A percentile compares a stretch with the other conserved stretches of the same genome.
Evolutionary conservation across 2,329 filamentous ascomycete species (phyloP).

Genomic region (Diaporthe caulivora): DNA sequence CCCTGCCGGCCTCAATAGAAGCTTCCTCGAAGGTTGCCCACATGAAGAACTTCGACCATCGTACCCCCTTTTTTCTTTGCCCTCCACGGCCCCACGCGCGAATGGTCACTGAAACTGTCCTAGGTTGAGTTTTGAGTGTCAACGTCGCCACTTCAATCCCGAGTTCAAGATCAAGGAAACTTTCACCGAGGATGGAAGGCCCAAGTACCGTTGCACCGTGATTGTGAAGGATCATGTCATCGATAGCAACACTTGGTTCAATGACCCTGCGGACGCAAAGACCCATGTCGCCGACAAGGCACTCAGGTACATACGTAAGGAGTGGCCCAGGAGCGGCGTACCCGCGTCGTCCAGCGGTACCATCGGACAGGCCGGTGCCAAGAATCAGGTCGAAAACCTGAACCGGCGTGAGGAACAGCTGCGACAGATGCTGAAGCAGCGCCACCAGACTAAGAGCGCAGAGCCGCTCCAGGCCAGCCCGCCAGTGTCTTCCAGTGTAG

Average conservation of each 20-base stretch:
- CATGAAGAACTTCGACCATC: background rate
- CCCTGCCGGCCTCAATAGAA: background rate
- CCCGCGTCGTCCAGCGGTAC: background rate
- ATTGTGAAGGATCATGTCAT: constrained; percentile 27
- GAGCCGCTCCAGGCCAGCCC: background rate
- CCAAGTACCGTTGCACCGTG: constrained; percentile 33
- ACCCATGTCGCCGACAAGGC: constrained; percentile 37
- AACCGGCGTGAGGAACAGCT: background rate
- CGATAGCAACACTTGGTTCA: background rate
- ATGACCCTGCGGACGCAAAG: constrained; percentile 30
- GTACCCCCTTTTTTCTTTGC: background rate
- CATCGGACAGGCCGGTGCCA: background rate
- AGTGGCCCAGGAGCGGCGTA: constrained; percentile 18
- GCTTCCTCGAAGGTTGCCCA: too few species aligned
- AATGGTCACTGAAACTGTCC: background rate
- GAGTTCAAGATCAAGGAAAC: background rate
- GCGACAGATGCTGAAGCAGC: constrained; percentile 27
- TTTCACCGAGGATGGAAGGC: constrained; percentile 7
- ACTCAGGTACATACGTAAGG: constrained; percentile 25
- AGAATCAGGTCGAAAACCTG: background rate
- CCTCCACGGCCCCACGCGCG: too few species aligned
- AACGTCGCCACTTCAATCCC: constrained; percentile 42
- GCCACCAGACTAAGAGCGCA: constrained; percentile 13
- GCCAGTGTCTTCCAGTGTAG: background rate
- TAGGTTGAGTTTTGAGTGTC: constrained; percentile 41